Evolutionary conservation across 805 yeast species (phyloP), one percentile per base, ranked within the genome.

Genomic region (Saturnispora ahearnii): DNA sequence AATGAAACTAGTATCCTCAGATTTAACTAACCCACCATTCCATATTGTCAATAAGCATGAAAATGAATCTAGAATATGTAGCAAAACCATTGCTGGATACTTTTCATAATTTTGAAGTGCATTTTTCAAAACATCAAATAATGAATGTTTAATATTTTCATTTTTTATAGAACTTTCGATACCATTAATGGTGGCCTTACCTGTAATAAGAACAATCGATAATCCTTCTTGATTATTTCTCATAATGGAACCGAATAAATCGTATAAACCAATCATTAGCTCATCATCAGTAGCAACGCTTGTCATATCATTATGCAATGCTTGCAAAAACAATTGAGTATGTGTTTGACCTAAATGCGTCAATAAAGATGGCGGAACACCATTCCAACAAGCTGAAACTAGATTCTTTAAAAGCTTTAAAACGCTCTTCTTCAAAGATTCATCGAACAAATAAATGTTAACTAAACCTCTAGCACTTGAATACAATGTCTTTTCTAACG

Each of bases 1-100:
- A 12, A 77, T 67, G 47, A 78, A 77, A n/a, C 62, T 62, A 7
- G 53, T 51, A 57, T 82, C 87, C 32, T 69, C 69, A 5, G 73
- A 36, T 47, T 71, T 70, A 41, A 78, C 76, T 46, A 78, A 74
- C 0, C 79, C 77, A 1, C 82, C 73, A 0, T 84, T 78, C 95
- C 96, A 86, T 0, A 87, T 77, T 61, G 85, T 86, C 58, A 82
- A 78, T 0, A 95, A 89, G 45, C 77, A 68, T 0, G 93, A 76
- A 28, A 89, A 72, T 0, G 95, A 80, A 61, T 85, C 89, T 21
- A 86, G 72, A 24, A 88, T 64, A 53, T 82, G 82, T 22, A 82
- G 74, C 24, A 83, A 76, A n/a, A 82, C 81, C 15, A 77, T 70
- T 47, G 79, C 74, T 1, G 91, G 87, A 47, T 76, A 76, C 44